Conservation (phyloP, 1,284 basidiomycete species). For the Sporisorium scitamineum region DNA sequence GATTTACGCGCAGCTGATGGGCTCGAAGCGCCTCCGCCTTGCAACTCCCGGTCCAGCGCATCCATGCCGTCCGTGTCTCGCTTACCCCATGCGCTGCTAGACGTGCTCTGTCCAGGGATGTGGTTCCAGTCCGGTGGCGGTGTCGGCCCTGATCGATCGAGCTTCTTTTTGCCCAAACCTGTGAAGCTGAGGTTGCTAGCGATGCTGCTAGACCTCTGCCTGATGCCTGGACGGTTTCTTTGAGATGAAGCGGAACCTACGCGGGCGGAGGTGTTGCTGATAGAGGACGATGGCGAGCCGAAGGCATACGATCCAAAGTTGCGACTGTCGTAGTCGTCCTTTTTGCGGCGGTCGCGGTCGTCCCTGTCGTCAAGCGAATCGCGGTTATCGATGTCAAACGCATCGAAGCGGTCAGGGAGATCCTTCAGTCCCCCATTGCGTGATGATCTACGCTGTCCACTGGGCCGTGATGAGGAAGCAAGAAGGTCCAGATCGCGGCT, state of each 20-base stretch:
- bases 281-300: conserved; percentile 30
- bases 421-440: conserved; percentile 23
- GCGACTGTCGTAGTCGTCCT: conserved; percentile 30
- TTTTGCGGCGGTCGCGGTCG: conserved; percentile 20
- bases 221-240: conserved; percentile 25
- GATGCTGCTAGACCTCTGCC: conserved; percentile 38
- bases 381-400: conserved; percentile 13
- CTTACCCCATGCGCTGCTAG: conserved; percentile 22
- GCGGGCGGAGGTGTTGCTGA: conserved; percentile 40
- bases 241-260: conserved; percentile 36
- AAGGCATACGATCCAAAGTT: conserved; percentile 40
- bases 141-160: conserved; percentile 36
- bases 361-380: conserved; percentile 15
- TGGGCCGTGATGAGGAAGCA: not conserved
- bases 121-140: conserved; percentile 45
- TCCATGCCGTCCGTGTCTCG: conserved; percentile 44
- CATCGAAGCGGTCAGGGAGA: conserved; percentile 33
- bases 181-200: conserved; percentile 45
- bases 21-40: conserved; percentile 28
- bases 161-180: conserved; percentile 36
- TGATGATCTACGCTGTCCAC: conserved; percentile 10
- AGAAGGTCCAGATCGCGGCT: conserved; percentile 31
- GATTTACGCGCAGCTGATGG: conserved; percentile 23
- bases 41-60: conserved; percentile 60
- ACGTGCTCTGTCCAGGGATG: conserved; percentile 37